Evolutionary conservation across 768 basidiomycete genomes (phyloP), one percentile per base, ranked within the genome.

Genomic region (Nidularia sp.): DNA sequence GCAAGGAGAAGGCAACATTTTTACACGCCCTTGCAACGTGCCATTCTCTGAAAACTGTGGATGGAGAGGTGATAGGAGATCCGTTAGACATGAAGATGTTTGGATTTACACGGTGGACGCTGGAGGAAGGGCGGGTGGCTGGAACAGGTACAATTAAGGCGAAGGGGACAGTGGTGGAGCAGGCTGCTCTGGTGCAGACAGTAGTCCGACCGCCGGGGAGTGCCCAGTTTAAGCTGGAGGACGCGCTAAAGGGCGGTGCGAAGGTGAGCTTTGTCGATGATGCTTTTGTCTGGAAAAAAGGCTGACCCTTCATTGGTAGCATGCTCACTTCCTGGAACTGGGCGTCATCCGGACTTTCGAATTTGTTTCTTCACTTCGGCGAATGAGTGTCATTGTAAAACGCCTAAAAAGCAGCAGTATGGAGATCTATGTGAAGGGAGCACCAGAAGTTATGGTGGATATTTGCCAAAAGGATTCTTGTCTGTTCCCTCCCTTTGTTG

Each of bases 391-490:
- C 29, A 84, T 99, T 49, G 96, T 98, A 60, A 99, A 98, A 67
- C 79, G 93, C 48, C 79, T 99, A 49, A 97, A 89, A 67, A 95
- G 95, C 57, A 83, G 70, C 49, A 93, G 90, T 66, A 98, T 99
- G 93, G 97, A 99, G 65, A 78, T 98, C 8, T 98, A 98, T 64
- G 94, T 95, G 60, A 99, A 99, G 65, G 97, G 97, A n/a, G 97
- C 97, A 1, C 97, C 97, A 0, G 97, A 99, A 68, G 93, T 98
- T 51, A 98, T 99, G 95, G 67, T 71, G 5, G 94, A 95, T 41
- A 98, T 99, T 52, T 99, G 97, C 65, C 89, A 94, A 50, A 85
- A 78, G 55, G 82, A 88, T 48, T 90, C 95, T n/a, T 86, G 96
- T 98, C 60, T 59, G 93, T 75, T 13, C 45, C 5, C 42, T 34